Evolutionary conservation across 139 green algal genomes (phyloP), one percentile per base, ranked within the genome.

Genomic region (Closterium sp.): DNA sequence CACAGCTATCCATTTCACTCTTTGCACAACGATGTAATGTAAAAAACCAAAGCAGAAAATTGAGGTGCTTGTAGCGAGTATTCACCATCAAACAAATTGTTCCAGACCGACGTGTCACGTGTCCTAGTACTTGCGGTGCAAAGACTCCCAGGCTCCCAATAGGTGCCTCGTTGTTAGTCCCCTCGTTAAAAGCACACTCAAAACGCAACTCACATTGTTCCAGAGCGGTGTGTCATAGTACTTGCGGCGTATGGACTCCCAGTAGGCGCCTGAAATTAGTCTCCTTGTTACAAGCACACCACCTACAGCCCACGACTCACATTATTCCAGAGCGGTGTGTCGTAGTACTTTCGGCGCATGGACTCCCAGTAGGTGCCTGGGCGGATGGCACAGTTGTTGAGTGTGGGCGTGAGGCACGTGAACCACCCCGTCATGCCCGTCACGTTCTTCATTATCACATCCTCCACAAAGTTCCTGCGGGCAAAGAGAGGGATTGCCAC

Each of bases 261-360:
- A 92, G 89, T 88, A 92, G 11, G 19, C 70, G 42, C 89, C 89
- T 62, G 89, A n/a, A n/a, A n/a, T n/a, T n/a, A n/a, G n/a, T n/a
- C n/a, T n/a, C n/a, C n/a, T n/a, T n/a, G n/a, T n/a, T 70, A 70
- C 5, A 70, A 70, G 11, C 45, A 70, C 11, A 70, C 9, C 9
- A 19, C n/a, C n/a, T n/a, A 13, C 45, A 22, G 45, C 5, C n/a
- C n/a, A 13, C 45, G 1, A 70, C 38, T 28, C 28, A 90, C 87
- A 31, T 31, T 90, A 9, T 73, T 70, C n/a, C 28, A 29, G n/a
- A 90, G n/a, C 7, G 88, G 88, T 2, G 88, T 91, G 88, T 79
- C 31, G 31, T 87, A 91, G 88, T 86, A 70, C 9, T 85, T 79
- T 2, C 21, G 10, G 31, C 88, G 30, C 30, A 91, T 42, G 31